Evolutionary conservation across 2,329 filamentous ascomycete species (phyloP), one percentile per base, ranked within the genome.

Genomic region (Aspergillus tubingensis): DNA sequence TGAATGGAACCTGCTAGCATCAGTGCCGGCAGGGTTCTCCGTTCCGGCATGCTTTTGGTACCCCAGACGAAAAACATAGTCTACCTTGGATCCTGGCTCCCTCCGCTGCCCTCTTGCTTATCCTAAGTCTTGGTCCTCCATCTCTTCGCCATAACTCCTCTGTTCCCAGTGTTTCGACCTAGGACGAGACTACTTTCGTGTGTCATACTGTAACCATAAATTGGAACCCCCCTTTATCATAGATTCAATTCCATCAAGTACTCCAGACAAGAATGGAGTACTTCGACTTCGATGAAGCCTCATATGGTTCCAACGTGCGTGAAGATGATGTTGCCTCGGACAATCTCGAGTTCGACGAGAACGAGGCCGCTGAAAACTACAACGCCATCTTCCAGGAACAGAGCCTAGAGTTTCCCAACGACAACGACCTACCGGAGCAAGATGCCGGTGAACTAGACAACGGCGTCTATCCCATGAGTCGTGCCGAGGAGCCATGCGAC

Each of bases 251-350:
- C 23, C 13, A 27, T 21, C 15, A 30, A 47, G 25, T 21, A 17
- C n/a, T 32, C 43, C 52, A 32, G n/a, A 15, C 19, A 41, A 25
- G 21, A 11, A 79, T 81, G 79, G 79, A 81, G 66, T 81, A 79
- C 68, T 81, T 81, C 63, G 74, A 81, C 62, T 81, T 81, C 61
- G 77, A 81, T 61, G 75, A 77, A 59, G 79, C 79, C 36, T 78
- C 79, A 19, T 73, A 72, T 56, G 72, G 70, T 56, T 74, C 75
- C 27, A 69, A 74, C 30, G 65, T 65, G 27, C 72, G 69, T 51
- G 74, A 77, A 23, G 75, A 78, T 57, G 77, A 80, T 63, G 67
- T 74, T 56, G 75, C 73, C 55, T 80, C 76, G 6, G 66, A 77
- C 62, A 68, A 68, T 36, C 69, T 73, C 53, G 76, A 78, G 53